These are phyloP conservation scores for Ogataea wickerhamii DNA, from an alignment of 805 yeast genomes.

Conservation along the genomic window DNA sequence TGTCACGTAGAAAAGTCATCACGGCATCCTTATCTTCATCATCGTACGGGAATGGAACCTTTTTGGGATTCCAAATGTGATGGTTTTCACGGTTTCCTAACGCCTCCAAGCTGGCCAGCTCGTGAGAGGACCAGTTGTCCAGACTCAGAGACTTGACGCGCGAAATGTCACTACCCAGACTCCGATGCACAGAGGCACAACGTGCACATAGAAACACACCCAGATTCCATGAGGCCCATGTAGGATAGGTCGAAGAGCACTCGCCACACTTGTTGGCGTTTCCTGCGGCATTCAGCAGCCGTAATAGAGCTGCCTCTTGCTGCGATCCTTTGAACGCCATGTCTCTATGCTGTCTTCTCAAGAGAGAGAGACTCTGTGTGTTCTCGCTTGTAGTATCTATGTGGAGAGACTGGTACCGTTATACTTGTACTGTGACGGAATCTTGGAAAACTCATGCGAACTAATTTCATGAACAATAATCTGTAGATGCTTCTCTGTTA, in stretches of 20 bases:
- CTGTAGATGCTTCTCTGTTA: too few species aligned
- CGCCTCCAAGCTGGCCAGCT: slow-evolving; percentile 41
- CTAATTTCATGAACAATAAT: too few species aligned
- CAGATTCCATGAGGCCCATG: slow-evolving; percentile 44
- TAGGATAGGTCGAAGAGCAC: slow-evolving; percentile 66
- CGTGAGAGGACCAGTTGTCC: slow-evolving; percentile 63
- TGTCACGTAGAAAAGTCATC: slow-evolving; percentile 59
- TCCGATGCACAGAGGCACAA: slow-evolving; percentile 76
- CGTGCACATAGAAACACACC: slow-evolving; percentile 81
- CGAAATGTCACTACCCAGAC: slow-evolving; percentile 58
- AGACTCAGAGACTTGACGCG: slow-evolving; percentile 68
- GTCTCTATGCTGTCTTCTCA: slow-evolving; percentile 4
- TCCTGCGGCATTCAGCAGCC: slow-evolving; percentile 52
- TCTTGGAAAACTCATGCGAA: too few species aligned
- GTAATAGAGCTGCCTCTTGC: slow-evolving; percentile 42
- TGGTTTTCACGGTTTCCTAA: slow-evolving; percentile 64
- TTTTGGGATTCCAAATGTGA: slow-evolving; percentile 63
- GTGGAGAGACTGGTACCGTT: too few species aligned
- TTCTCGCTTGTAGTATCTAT: too few species aligned
- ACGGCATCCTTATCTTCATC: slow-evolving; percentile 63
- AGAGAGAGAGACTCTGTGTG: not conserved
- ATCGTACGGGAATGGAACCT: slow-evolving; percentile 68
- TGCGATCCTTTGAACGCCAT: slow-evolving; percentile 3
- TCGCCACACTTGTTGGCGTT: slow-evolving; percentile 78
- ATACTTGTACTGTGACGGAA: too few species aligned